These are phyloP conservation scores for Monotropa hypopitys DNA, from an alignment of 179 eudicot species.

Conservation along the genomic window DNA sequence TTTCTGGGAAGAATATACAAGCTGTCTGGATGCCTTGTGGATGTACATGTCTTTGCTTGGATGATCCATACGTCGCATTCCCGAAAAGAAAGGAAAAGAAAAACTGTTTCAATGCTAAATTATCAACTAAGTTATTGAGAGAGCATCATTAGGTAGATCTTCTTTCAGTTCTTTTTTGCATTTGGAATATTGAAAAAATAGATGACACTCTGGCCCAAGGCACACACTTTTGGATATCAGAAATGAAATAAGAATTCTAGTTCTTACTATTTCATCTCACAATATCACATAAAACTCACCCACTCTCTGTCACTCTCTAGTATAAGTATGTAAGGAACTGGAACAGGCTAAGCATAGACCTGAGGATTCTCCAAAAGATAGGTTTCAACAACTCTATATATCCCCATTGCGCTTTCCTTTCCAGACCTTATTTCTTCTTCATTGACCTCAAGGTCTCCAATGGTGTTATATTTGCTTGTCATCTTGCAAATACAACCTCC, in stretches of 20 bases:
- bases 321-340: background rate
- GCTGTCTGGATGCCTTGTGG: conserved; percentile 3
- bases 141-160: background rate
- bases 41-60: background rate
- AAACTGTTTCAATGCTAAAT: background rate
- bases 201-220: background rate
- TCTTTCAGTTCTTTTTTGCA: background rate
- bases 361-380: conserved; percentile 12
- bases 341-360: background rate
- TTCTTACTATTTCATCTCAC: background rate
- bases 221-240: background rate
- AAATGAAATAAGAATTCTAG: too few relatives aligned
- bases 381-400: conserved; percentile 12
- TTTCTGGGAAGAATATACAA: background rate
- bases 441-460: background rate
- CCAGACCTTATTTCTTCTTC: conserved; percentile 15
- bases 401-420: conserved; percentile 6
- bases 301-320: background rate
- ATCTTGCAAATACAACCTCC: conserved; percentile 20
- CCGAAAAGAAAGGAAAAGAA: background rate
- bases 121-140: background rate
- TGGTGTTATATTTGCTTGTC: conserved; percentile 12
- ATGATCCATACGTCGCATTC: background rate
- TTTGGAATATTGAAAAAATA: background rate
- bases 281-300: background rate